Percentiles rank a stretch among this genome's conserved stretches.
These are phyloP conservation scores for Viridothelium virens DNA, from an alignment of 495 filamentous ascomycete genomes.

Conservation along the genomic window DNA sequence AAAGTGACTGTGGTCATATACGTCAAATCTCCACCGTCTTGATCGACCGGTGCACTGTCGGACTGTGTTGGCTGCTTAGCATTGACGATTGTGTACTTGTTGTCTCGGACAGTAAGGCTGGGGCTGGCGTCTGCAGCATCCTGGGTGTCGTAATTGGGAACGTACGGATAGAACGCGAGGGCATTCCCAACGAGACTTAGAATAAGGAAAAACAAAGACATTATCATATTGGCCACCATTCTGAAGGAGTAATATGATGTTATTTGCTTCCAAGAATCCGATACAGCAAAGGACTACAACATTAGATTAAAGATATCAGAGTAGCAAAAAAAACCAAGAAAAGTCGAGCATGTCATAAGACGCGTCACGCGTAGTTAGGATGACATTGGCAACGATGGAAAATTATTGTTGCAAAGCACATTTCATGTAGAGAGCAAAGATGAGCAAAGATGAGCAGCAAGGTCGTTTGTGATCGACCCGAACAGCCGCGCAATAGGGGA, in stretches of 20 bases:
- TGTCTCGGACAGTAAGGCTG: constrained; percentile 16
- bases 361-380: background rate
- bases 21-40: constrained; percentile 68
- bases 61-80: constrained; percentile 45
- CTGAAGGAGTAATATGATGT: background rate
- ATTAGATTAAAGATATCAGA: background rate
- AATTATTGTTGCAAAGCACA: background rate
- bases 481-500: background rate
- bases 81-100: constrained; percentile 48
- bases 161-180: background rate
- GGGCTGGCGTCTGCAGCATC: background rate
- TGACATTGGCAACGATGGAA: background rate
- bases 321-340: background rate
- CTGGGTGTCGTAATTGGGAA: background rate
- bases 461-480: background rate
- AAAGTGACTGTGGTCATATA: constrained; percentile 67
- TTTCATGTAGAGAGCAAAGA: background rate
- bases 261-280: too few species aligned
- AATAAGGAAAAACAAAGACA: background rate
- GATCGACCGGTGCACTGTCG: constrained; percentile 57
- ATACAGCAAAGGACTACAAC: background rate
- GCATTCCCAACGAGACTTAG: background rate
- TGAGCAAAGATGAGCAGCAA: background rate
- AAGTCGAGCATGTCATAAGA: background rate
- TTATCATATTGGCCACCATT: background rate